Evolutionary conservation across 2,329 filamentous ascomycete genomes (phyloP).

Genomic region (Peltaster fructicola): DNA sequence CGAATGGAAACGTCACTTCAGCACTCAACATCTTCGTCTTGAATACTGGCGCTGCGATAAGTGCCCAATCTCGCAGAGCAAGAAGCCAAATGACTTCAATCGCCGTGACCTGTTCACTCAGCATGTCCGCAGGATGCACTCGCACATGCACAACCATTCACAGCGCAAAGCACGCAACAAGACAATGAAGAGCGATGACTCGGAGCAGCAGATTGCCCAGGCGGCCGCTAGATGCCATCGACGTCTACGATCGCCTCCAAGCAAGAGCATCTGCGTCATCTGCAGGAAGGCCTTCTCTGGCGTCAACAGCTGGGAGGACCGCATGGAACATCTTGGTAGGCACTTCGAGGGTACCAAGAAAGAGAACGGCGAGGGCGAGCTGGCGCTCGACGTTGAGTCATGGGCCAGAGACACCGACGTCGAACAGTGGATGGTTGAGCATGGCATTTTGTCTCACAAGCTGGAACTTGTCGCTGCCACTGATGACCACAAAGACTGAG

Average conservation of each 20-base stretch:
- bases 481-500: no score
- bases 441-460: no score
- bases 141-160: slow-evolving; percentile 23
- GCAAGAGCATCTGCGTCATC: slow-evolving; percentile 42
- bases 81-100: slow-evolving; percentile 51
- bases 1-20: slow-evolving; percentile 86
- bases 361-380: no score
- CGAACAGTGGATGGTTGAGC: no score
- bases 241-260: slow-evolving; percentile 44
- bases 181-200: slow-evolving; percentile 4
- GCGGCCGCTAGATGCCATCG: slow-evolving; percentile 42
- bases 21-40: slow-evolving; percentile 60
- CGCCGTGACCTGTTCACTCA: slow-evolving; percentile 85
- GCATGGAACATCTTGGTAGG: slow-evolving; percentile 73
- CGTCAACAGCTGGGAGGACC: slow-evolving; percentile 51
- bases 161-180: background rate
- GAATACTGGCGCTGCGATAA: slow-evolving; percentile 60
- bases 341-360: slow-evolving; percentile 50
- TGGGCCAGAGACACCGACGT: no score
- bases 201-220: slow-evolving; percentile 24
- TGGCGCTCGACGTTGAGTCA: no score
- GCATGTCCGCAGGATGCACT: slow-evolving; percentile 75
- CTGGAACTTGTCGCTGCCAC: no score
- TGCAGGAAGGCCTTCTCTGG: slow-evolving; percentile 50
- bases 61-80: slow-evolving; percentile 25